Base-by-base conservation (phyloP, 2,329 filamentous ascomycete genomes). In the Sclerotinia subarctica region DNA sequence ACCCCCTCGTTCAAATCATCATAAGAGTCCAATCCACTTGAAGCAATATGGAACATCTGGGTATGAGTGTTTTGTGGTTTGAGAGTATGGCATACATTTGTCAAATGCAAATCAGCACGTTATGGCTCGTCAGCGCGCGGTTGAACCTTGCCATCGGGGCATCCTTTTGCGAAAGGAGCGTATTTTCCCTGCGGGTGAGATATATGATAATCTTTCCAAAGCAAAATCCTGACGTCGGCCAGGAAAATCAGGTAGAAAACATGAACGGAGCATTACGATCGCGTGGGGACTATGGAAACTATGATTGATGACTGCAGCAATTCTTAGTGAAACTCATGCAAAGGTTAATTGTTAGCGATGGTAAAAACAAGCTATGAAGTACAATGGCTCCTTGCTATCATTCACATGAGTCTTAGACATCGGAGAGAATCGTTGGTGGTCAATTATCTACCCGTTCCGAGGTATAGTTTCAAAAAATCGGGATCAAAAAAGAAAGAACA, bases 251-350 rank as follows among this genome's bases (percentile, higher is more conserved):
- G 59, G 38, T 13, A 21, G 35, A n/a, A 38, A 63, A 29, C 44
- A 24, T 35, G 29, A 17, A 17, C 58, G 44, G 38, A 51, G 58
- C 13, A 51, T 51, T 26, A 38, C 8, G 29, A 52, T 63, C 59
- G 59, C 59, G 59, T 52, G 38, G 59, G 59, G 46, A 51, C 29
- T 29, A 62, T 38, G 46, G 19, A 38, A n/a, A 56, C 10, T 13
- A 35, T 56, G 53, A 51, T 38, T 63, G 46, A 63, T 63, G n/a
- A 38, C 46, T 42, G 46, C 59, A 51, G 46, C 17, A 51, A 63
- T 35, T 62, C 13, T 62, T 49, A 62, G 29, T 51, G 13, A 51
- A 51, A 44, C 38, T 44, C n/a, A 44, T 58, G 24, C 24, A 44
- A 35, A 49, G 8, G 15, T 35, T 24, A 46, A n/a, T 32, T 38